Conservation (phyloP, 176 grass and related monocot species). For the Cenchrus fungigraminus region DNA sequence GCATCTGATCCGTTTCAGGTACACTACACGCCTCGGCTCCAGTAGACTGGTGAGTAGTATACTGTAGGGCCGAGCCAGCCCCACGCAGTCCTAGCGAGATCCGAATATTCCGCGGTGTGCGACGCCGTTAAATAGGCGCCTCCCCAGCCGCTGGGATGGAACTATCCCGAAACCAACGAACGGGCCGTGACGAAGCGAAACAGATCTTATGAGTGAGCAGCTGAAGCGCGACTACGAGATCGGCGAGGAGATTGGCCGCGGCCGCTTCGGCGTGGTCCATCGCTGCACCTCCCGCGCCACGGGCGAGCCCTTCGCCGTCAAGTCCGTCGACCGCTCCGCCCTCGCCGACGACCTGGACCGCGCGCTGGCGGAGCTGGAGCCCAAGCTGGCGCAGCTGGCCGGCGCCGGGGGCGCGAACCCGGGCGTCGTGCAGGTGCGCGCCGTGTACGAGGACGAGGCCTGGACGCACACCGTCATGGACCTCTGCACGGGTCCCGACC, state of each 20-base stretch:
- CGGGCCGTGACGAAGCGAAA: background rate
- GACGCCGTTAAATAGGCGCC: slow-evolving; percentile 29
- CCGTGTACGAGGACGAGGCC: slow-evolving; percentile 57
- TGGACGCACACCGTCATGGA: slow-evolving; percentile 87
- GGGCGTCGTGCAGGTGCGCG: slow-evolving; percentile 58
- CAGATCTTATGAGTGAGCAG: slow-evolving; percentile 62
- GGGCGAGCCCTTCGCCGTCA: slow-evolving; percentile 62
- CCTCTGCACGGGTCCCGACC: slow-evolving; percentile 69
- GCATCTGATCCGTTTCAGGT: no score
- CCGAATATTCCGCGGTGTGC: slow-evolving; percentile 43
- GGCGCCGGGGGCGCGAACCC: slow-evolving; percentile 64
- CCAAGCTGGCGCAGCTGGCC: slow-evolving; percentile 56
- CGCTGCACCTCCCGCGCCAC: slow-evolving; percentile 65
- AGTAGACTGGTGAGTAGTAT: no score
- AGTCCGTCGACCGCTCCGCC: slow-evolving; percentile 68
- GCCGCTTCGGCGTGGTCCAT: slow-evolving; percentile 78
- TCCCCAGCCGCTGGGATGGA: background rate
- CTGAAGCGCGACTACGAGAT: slow-evolving; percentile 67
- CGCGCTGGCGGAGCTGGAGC: slow-evolving; percentile 67
- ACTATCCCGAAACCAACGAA: slow-evolving; percentile 2
- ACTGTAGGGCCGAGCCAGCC: no score
- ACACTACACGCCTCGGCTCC: no score
- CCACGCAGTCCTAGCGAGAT: slow-evolving; percentile 7
- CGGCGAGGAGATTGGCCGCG: slow-evolving; percentile 80
- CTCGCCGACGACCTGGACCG: slow-evolving; percentile 76